These are phyloP conservation scores for Pseudogymnoascus sp. DNA, from an alignment of 2,329 filamentous ascomycete species.

Conservation along the genomic window DNA sequence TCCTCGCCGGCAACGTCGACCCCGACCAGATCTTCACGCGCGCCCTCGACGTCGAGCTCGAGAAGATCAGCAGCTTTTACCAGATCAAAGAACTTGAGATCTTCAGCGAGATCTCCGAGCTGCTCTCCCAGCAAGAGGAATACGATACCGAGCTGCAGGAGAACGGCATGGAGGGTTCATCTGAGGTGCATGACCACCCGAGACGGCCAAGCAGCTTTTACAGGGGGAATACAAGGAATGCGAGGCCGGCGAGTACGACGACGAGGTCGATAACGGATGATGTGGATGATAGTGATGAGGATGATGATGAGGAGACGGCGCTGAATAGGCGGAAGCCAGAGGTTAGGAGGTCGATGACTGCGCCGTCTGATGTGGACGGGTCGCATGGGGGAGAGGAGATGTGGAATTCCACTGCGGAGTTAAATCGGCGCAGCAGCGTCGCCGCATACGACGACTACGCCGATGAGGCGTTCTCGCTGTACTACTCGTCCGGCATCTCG, in stretches of 20 bases:
- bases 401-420: slow-evolving; percentile 53
- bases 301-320: slow-evolving; percentile 51
- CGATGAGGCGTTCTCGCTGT: slow-evolving; percentile 60
- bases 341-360: slow-evolving; percentile 27
- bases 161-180: slow-evolving; percentile 20
- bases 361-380: slow-evolving; percentile 18
- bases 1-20: slow-evolving; percentile 61
- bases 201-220: slow-evolving; percentile 15
- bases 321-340: slow-evolving; percentile 24
- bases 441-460: slow-evolving; percentile 67
- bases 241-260: slow-evolving; percentile 36
- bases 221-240: slow-evolving; percentile 32
- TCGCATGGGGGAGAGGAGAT: slow-evolving; percentile 39
- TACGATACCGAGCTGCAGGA: slow-evolving; percentile 37
- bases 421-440: slow-evolving; percentile 48
- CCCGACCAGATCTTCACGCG: slow-evolving; percentile 74
- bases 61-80: slow-evolving; percentile 92
- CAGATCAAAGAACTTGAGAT: slow-evolving; percentile 82
- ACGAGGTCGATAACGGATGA: slow-evolving; percentile 46
- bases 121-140: slow-evolving; percentile 67
- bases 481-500: slow-evolving; percentile 67
- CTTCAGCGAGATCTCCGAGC: slow-evolving; percentile 65
- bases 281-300: slow-evolving; percentile 55
- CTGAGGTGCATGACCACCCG: neutral
- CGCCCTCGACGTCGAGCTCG: slow-evolving; percentile 78